These are phyloP conservation scores for Coffea humblotiana DNA, from an alignment of 305 asterid genomes.

Conservation along the genomic window DNA sequence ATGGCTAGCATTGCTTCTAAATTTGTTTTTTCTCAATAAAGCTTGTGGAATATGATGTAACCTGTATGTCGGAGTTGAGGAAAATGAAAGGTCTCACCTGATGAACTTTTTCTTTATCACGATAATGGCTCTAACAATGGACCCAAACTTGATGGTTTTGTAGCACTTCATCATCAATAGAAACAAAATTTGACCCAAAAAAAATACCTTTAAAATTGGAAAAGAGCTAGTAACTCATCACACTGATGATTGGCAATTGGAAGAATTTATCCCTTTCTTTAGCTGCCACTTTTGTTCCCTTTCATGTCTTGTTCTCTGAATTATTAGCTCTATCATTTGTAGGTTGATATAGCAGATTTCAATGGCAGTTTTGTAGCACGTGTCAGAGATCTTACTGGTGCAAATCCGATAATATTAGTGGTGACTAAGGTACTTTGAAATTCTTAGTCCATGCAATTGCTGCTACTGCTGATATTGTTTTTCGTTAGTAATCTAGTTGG, in stretches of 20 bases:
- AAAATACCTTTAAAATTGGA: not conserved
- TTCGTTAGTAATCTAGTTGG: not conserved
- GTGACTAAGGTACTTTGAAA: slow-evolving; percentile 70
- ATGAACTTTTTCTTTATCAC: not conserved
- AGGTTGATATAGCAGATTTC: slow-evolving; percentile 98
- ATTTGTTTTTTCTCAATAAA: not conserved
- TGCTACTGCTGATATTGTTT: not conserved
- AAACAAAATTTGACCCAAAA: not conserved
- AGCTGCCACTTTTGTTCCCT: not conserved
- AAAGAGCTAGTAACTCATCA: not conserved
- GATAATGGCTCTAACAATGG: not conserved
- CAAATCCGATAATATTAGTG: slow-evolving; percentile 90
- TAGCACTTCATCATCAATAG: not conserved
- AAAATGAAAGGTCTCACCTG: not conserved
- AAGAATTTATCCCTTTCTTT: too few relatives aligned
- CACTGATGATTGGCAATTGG: not conserved
- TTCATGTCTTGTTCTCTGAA: slow-evolving; percentile 2
- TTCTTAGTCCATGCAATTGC: not conserved
- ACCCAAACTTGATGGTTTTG: not conserved
- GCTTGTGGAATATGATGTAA: not conserved
- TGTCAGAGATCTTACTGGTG: slow-evolving; percentile 88
- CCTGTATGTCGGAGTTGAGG: not conserved
- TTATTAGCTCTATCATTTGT: slow-evolving; percentile 20
- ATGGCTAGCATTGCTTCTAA: not conserved
- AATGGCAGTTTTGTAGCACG: slow-evolving; percentile 88